phyloP scores from a whole-genome alignment of 73 alveolate species.

The Tetrahymena elliotti region DNA sequence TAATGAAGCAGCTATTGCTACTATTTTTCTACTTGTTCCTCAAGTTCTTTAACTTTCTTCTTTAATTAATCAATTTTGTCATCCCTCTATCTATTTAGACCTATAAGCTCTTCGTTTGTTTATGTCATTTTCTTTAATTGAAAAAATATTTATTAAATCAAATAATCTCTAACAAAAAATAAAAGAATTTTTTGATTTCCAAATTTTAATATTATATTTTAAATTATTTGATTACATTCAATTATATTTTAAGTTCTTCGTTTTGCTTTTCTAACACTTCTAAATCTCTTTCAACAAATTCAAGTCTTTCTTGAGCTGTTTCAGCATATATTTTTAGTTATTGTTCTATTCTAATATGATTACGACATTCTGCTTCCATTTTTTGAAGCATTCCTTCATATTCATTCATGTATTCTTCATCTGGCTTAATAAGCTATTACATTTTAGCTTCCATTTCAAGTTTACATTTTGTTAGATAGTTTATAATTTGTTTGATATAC shows the following conservation, averaged over 20 bases:
- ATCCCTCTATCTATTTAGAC: neutral
- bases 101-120: neutral
- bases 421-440: neutral
- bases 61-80: neutral
- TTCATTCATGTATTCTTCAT: constrained; percentile 46
- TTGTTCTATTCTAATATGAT: constrained; percentile 58
- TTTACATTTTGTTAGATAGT: neutral
- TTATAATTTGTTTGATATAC: neutral
- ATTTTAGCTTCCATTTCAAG: neutral
- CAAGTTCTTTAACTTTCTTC: neutral
- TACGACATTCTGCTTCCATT: constrained; percentile 59
- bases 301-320: constrained; percentile 47
- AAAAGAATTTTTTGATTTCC: too few relatives aligned
- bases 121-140: neutral
- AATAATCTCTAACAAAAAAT: too few relatives aligned
- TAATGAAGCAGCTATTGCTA: neutral
- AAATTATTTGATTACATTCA: too few relatives aligned
- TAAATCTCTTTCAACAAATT: constrained; percentile 15
- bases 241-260: neutral
- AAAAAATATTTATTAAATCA: neutral
- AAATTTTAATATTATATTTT: too few relatives aligned
- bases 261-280: neutral
- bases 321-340: constrained; percentile 58
- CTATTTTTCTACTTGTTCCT: neutral
- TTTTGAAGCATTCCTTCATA: constrained; percentile 59